phyloP scores from a whole-genome alignment of 371 early-diverging fungal species.

The Syncephalis plumigaleata region DNA sequence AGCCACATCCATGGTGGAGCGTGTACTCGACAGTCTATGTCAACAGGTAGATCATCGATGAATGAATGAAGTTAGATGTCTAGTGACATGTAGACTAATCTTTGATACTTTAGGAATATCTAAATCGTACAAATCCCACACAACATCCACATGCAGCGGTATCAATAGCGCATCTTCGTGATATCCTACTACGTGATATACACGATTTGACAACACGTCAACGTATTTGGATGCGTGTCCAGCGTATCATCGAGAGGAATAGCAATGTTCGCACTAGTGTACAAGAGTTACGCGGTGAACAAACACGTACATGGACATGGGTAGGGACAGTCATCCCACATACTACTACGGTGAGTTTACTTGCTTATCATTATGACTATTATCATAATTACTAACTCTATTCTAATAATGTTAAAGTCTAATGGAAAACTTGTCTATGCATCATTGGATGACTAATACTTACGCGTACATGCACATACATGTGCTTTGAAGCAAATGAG shows the following conservation, averaged over 20 bases:
- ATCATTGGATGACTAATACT: too few species aligned
- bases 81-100: too few species aligned
- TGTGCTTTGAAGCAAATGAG: too few species aligned
- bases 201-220: constrained; percentile 2
- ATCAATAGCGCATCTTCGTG: constrained; percentile 17
- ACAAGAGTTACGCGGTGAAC: constrained; percentile 18
- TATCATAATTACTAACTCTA: too few species aligned
- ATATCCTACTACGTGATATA: constrained; percentile 12
- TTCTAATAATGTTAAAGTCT: too few species aligned
- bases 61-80: too few species aligned
- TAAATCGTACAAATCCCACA: constrained; percentile 15
- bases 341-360: too few species aligned
- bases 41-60: neutral
- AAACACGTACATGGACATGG: constrained; percentile 23
- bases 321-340: constrained; percentile 7
- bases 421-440: too few species aligned
- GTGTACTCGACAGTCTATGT: neutral
- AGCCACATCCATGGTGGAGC: neutral
- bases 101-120: constrained; percentile 17
- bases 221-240: constrained; percentile 18
- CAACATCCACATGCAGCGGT: constrained; percentile 16
- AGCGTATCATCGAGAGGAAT: constrained; percentile 15
- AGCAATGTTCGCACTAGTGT: constrained; percentile 19
- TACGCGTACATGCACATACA: too few species aligned
- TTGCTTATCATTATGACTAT: too few species aligned